phyloP scores from a whole-genome alignment of 345 rosid species.

The Aegle marmelos region DNA sequence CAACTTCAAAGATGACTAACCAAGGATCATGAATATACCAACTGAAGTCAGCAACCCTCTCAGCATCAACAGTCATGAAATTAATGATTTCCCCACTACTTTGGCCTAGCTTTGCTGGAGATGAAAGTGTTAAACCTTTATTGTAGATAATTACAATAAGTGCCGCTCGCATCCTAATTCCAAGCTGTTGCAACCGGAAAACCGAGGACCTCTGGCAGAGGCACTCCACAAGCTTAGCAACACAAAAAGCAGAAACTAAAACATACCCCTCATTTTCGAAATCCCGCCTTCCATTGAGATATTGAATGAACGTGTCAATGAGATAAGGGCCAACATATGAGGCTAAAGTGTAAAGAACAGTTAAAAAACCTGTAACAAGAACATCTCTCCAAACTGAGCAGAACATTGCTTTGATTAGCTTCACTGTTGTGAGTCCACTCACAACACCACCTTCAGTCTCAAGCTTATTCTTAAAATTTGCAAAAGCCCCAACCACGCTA shows the following conservation, averaged over 20 bases:
- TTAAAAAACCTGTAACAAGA: conserved; percentile 38
- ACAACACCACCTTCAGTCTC: conserved; percentile 29
- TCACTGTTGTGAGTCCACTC: conserved; percentile 39
- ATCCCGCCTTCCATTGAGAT: conserved; percentile 41
- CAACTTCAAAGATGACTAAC: conserved; percentile 51
- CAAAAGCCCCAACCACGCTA: conserved; percentile 40
- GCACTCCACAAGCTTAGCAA: conserved; percentile 65
- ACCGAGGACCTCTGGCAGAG: conserved; percentile 50
- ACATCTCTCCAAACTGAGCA: conserved; percentile 45
- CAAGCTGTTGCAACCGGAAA: conserved; percentile 54
- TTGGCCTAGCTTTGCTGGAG: conserved; percentile 48
- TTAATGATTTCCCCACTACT: conserved; percentile 75
- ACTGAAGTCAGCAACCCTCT: conserved; percentile 50
- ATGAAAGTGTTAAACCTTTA: conserved; percentile 59
- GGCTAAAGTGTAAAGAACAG: conserved; percentile 35
- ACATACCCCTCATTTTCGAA: conserved; percentile 56
- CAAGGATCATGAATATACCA: conserved; percentile 66
- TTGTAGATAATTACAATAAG: conserved; percentile 55
- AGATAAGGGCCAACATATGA: conserved; percentile 66
- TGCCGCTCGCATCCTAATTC: conserved; percentile 47
- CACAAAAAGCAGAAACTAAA: conserved; percentile 47
- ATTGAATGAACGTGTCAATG: conserved; percentile 56
- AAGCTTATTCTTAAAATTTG: conserved; percentile 42
- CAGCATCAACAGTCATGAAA: conserved; percentile 68
- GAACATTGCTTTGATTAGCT: conserved; percentile 49